Conservation (phyloP, 768 basidiomycete species). For the Cubamyces sp. region DNA sequence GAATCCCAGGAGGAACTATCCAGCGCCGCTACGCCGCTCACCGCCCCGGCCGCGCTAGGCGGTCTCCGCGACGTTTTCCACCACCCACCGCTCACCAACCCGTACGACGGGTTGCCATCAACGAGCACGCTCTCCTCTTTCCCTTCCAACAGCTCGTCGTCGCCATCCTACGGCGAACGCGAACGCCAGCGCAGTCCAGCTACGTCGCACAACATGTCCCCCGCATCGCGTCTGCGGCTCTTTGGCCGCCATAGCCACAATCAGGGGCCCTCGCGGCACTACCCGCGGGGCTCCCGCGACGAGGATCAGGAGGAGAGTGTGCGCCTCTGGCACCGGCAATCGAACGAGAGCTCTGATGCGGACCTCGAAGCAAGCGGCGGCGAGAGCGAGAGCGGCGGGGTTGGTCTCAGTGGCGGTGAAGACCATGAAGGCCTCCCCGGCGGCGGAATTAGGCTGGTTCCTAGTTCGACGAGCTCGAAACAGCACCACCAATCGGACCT, state of each 20-base stretch:
- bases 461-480: constrained; percentile 21
- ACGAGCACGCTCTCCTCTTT: constrained; percentile 29
- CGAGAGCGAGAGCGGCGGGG: constrained; percentile 10
- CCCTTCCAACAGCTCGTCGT: constrained; percentile 23
- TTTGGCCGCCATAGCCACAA: constrained; percentile 20
- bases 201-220: constrained; percentile 14
- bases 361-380: constrained; percentile 19
- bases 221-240: constrained; percentile 21
- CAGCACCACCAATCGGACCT: constrained; percentile 17
- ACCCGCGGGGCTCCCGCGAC: constrained; percentile 30
- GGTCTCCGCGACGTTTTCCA: constrained; percentile 18
- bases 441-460: constrained; percentile 31
- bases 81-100: constrained; percentile 11
- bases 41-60: constrained; percentile 21
- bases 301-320: constrained; percentile 37
- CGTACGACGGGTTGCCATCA: constrained; percentile 28
- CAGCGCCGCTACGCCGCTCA: constrained; percentile 13
- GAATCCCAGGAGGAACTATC: constrained; percentile 19
- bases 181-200: constrained; percentile 12
- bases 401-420: not conserved
- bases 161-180: constrained; percentile 13
- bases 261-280: constrained; percentile 25
- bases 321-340: constrained; percentile 30
- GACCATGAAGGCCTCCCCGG: constrained; percentile 6
- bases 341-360: constrained; percentile 22